These are phyloP conservation scores for Volvox carteri DNA, from an alignment of 163 green algal species.

Conservation along the genomic window DNA sequence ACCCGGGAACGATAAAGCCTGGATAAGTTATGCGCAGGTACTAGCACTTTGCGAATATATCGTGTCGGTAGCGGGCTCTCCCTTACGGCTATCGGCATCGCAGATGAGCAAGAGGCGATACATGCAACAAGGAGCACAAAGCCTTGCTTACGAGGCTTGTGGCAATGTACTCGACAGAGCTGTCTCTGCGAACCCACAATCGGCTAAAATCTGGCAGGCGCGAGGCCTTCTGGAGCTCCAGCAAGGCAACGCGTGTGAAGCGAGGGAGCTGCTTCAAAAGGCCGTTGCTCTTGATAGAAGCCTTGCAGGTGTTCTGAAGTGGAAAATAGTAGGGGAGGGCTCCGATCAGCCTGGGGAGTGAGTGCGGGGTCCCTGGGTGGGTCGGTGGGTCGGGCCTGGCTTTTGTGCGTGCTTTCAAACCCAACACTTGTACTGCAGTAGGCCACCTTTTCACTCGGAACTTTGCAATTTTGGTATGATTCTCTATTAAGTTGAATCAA, in stretches of 20 bases:
- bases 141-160: constrained; percentile 26
- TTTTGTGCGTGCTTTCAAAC: too few relatives aligned
- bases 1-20: constrained; percentile 14
- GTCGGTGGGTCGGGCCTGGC: constrained; percentile 17
- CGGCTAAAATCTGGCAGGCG: constrained; percentile 20
- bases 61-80: too few relatives aligned
- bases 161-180: constrained; percentile 15
- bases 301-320: constrained; percentile 28
- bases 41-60: too few relatives aligned
- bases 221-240: constrained; percentile 35
- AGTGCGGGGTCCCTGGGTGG: background rate
- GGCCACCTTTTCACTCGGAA: too few relatives aligned
- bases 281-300: constrained; percentile 24
- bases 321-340: background rate
- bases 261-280: constrained; percentile 10
- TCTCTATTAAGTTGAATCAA: too few relatives aligned
- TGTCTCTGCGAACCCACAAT: background rate
- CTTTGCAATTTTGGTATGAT: too few relatives aligned
- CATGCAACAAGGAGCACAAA: constrained; percentile 1
- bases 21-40: constrained; percentile 52
- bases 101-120: constrained; percentile 47
- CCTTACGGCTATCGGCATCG: background rate
- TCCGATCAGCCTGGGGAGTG: background rate
- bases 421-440: too few relatives aligned
- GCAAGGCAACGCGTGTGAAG: background rate